A percentile compares a stretch with the other conserved stretches of the same genome.
These are phyloP conservation scores for Coleophoma crateriformis DNA, from an alignment of 2,329 filamentous ascomycete species.

Conservation along the genomic window DNA sequence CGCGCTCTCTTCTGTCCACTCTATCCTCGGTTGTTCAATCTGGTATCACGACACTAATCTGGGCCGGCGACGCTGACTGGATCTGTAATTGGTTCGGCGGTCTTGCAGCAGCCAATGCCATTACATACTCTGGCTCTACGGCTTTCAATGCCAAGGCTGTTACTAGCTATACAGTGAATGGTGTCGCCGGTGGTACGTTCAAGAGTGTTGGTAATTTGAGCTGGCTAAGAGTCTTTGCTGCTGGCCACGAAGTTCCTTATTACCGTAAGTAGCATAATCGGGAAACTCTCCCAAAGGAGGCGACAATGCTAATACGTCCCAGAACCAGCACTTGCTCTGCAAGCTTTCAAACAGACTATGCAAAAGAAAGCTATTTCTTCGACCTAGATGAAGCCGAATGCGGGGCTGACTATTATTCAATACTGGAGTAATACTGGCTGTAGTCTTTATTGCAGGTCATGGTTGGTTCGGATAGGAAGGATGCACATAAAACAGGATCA, in stretches of 20 bases:
- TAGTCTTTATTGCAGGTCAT: too few relatives aligned
- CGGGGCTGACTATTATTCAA: neutral
- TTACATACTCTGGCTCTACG: slow-evolving; percentile 34
- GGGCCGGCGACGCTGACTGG: slow-evolving; percentile 53
- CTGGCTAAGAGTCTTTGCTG: slow-evolving; percentile 41
- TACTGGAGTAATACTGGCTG: too few relatives aligned
- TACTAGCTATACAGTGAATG: slow-evolving; percentile 40
- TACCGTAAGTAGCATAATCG: slow-evolving; percentile 9
- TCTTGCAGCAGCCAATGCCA: slow-evolving; percentile 37
- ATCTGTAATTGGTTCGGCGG: slow-evolving; percentile 55
- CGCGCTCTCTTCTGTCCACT: slow-evolving; percentile 37
- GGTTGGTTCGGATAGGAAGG: too few relatives aligned
- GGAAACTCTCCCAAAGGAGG: neutral
- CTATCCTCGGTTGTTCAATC: slow-evolving; percentile 40
- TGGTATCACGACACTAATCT: slow-evolving; percentile 43
- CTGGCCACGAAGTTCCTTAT: slow-evolving; percentile 35
- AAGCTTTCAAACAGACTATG: slow-evolving; percentile 42
- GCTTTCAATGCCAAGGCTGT: slow-evolving; percentile 34
- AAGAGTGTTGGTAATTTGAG: slow-evolving; percentile 44
- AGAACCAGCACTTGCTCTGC: slow-evolving; percentile 37
- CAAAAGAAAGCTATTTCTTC: slow-evolving; percentile 27
- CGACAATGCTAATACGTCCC: slow-evolving; percentile 4
- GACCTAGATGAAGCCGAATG: slow-evolving; percentile 19
- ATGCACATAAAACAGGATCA: too few relatives aligned
- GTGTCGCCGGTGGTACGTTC: slow-evolving; percentile 39